Conservation (phyloP, 2,329 filamentous ascomycete species). For the Epichloe sylvatica region DNA sequence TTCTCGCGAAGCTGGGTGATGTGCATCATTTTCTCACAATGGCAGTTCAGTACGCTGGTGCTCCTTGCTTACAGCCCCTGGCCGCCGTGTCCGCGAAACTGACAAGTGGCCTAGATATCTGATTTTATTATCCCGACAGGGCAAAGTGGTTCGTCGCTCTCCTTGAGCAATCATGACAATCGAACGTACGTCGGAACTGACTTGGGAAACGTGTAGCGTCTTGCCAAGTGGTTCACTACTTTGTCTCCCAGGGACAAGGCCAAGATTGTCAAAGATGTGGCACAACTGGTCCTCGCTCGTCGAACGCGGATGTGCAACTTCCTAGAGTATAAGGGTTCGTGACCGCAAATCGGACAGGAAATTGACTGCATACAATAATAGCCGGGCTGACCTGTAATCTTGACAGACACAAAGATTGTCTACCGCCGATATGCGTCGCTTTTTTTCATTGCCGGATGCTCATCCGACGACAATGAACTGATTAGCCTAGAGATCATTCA, state of each 20-base stretch:
- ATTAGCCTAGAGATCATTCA: constrained; percentile 98
- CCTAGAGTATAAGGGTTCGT: constrained; percentile 89
- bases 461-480: constrained; percentile 94
- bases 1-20: constrained; percentile 8
- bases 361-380: not conserved
- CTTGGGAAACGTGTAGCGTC: constrained; percentile 45
- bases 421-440: constrained; percentile 97
- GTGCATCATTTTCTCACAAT: constrained; percentile 18
- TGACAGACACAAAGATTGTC: constrained; percentile 86
- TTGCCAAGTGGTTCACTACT: constrained; percentile 99
- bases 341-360: not conserved
- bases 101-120: constrained; percentile 55
- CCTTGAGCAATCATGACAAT: constrained; percentile 2
- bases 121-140: constrained; percentile 92
- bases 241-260: constrained; percentile 96
- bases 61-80: constrained; percentile 3
- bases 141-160: constrained; percentile 78
- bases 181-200: constrained; percentile 3
- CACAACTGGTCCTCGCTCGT: constrained; percentile 87
- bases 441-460: constrained; percentile 97
- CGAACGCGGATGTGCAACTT: constrained; percentile 99
- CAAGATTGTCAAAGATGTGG: constrained; percentile 99
- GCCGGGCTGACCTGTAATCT: not conserved
- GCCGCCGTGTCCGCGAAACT: constrained; percentile 7
- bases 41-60: constrained; percentile 29